Base-by-base conservation (phyloP, 129 eudicot genomes). In the Saposhnikovia divaricata region DNA sequence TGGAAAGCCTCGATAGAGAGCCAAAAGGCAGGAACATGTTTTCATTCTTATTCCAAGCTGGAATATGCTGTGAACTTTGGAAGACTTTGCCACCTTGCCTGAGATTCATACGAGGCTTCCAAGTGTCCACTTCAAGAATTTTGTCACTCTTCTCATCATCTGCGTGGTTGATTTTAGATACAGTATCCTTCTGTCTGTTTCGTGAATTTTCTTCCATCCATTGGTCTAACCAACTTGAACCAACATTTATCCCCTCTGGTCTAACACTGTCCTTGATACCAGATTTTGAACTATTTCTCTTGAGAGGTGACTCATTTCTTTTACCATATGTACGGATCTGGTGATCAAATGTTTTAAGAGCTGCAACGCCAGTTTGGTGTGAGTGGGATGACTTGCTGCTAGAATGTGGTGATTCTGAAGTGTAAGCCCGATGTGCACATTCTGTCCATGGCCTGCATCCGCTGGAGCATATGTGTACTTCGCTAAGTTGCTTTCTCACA, bases 381-480 rank as follows among this genome's bases (percentile, higher is more conserved):
- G 86, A 85, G 71, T 87, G 81, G 43, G 92, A 80, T 18, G 87
- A 82, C 42, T 86, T 85, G 80, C 82, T 80, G 81, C 84, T 86
- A 53, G 90, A 82, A 77, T 86, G 81, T 45, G 93, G 66, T 31
- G 89, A 87, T 43, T 85, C 91, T 9, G 87, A 83, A 31, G 77
- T 70, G 37, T 87, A 84, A 75, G 85, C 87, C 42, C 99, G 92
- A 78, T 82, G 83, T 31, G 91, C 88, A 77, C 91, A 89, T 91
- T 75, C 97, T 91, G 81, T 96, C 93, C 99, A 95, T 89, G 47
- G 99, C 96, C 55, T 95, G 99, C 97, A 95, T 90, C 43, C 98
- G 88, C 19, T 89, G 88, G 63, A 94, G 97, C 98, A 94, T 94
- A 84, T 90, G 91, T 27, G 97, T 89, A 63, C 99, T 92, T 80